Evolutionary conservation across 768 basidiomycete species (phyloP).

Genomic region (Gymnopilus junonius): DNA sequence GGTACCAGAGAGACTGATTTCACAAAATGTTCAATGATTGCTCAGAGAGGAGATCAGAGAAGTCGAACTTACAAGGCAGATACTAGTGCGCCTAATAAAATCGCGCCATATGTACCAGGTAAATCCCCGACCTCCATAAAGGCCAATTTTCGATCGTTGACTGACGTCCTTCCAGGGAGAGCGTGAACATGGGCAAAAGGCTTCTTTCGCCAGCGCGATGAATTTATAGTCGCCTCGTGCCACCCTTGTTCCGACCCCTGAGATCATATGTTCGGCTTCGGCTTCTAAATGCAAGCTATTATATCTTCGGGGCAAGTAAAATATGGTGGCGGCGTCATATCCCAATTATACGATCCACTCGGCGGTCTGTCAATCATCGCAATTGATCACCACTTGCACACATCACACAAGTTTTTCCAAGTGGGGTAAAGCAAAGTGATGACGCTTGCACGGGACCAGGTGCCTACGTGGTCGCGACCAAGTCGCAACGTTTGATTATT

Average conservation of each 20-base stretch:
- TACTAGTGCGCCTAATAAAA: slow-evolving; percentile 40
- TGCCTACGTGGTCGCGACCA: background rate
- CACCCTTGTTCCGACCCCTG: slow-evolving; percentile 5
- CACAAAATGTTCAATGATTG: background rate
- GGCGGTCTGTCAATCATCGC: slow-evolving; percentile 4
- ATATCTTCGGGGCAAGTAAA: slow-evolving; percentile 7
- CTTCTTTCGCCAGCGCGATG: background rate
- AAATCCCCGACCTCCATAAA: slow-evolving; percentile 27
- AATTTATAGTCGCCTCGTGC: slow-evolving; percentile 3
- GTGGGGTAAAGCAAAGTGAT: slow-evolving; percentile 1
- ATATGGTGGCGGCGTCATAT: background rate
- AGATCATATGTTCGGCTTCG: slow-evolving; percentile 8
- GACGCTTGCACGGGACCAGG: background rate
- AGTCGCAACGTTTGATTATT: background rate
- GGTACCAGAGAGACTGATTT: slow-evolving; percentile 33
- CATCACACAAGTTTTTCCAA: slow-evolving; percentile 1
- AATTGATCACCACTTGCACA: slow-evolving; percentile 1
- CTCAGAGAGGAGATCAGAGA: background rate
- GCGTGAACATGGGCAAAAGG: background rate
- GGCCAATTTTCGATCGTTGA: background rate
- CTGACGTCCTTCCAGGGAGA: slow-evolving; percentile 3
- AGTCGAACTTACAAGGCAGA: slow-evolving; percentile 34
- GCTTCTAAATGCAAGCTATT: slow-evolving; percentile 5
- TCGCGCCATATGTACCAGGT: slow-evolving; percentile 40
- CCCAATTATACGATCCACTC: slow-evolving; percentile 8